These are phyloP conservation scores for Dactylonectria estremocensis DNA, from an alignment of 2,329 filamentous ascomycete species.

Conservation along the genomic window DNA sequence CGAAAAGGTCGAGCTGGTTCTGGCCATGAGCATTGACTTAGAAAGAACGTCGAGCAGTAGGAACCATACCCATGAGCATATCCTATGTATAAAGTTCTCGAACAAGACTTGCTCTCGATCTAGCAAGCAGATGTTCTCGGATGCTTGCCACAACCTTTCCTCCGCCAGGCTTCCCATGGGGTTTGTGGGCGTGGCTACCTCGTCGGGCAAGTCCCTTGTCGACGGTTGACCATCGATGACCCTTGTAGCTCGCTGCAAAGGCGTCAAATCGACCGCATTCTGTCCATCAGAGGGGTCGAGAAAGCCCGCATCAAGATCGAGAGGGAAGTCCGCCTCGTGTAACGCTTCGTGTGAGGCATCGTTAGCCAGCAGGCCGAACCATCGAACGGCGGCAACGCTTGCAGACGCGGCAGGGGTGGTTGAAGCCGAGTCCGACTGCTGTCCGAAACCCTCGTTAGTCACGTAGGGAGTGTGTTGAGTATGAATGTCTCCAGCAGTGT, in stretches of 20 bases:
- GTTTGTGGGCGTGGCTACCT: not conserved
- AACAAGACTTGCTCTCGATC: slow-evolving; percentile 43
- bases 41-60: not conserved
- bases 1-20: slow-evolving; percentile 44
- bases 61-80: slow-evolving; percentile 44
- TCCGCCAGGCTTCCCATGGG: slow-evolving; percentile 17
- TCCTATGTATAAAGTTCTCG: slow-evolving; percentile 43
- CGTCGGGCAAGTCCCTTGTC: not conserved
- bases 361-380: slow-evolving; percentile 45
- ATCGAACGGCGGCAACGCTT: slow-evolving; percentile 44
- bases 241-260: slow-evolving; percentile 36
- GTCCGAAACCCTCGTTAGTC: slow-evolving; percentile 21
- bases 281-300: slow-evolving; percentile 25
- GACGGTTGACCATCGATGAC: slow-evolving; percentile 39
- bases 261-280: slow-evolving; percentile 29
- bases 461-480: slow-evolving; percentile 6
- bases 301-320: slow-evolving; percentile 18
- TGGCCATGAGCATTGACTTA: not conserved
- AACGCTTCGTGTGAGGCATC: slow-evolving; percentile 31
- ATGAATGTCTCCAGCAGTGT: slow-evolving; percentile 3
- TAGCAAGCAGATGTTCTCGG: slow-evolving; percentile 39
- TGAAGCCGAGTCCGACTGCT: slow-evolving; percentile 37
- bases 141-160: slow-evolving; percentile 42
- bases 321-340: not conserved
- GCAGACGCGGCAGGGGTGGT: slow-evolving; percentile 44